phyloP scores from a whole-genome alignment of 169 alveolate genomes.

The Plasmodium adleri region DNA sequence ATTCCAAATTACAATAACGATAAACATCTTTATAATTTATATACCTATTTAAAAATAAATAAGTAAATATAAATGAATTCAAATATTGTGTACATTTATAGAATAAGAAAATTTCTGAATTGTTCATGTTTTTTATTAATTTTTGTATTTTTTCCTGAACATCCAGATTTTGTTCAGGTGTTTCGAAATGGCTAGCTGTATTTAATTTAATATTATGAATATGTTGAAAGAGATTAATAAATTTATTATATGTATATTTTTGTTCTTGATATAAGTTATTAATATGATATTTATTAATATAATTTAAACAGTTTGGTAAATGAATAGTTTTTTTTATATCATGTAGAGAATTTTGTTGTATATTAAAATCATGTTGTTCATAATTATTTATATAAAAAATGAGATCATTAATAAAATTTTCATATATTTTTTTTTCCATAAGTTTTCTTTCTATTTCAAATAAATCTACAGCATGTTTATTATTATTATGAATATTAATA shows the following conservation, averaged over 20 bases:
- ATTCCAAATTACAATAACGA: constrained; percentile 68
- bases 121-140: constrained; percentile 69
- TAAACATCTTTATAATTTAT: constrained; percentile 54
- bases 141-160: constrained; percentile 53
- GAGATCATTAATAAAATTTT: constrained; percentile 63
- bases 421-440: constrained; percentile 70
- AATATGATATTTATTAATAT: constrained; percentile 59
- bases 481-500: neutral
- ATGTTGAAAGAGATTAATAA: constrained; percentile 40
- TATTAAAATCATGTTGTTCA: constrained; percentile 10
- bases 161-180: constrained; percentile 57
- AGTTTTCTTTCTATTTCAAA: constrained; percentile 37
- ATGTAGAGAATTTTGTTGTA: neutral
- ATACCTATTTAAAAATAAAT: constrained; percentile 44
- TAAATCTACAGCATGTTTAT: neutral
- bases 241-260: constrained; percentile 24
- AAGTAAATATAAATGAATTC: constrained; percentile 49
- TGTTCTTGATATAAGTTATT: constrained; percentile 44
- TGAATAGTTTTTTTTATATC: constrained; percentile 14
- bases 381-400: constrained; percentile 32
- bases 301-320: constrained; percentile 59
- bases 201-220: constrained; percentile 59
- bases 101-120: constrained; percentile 71
- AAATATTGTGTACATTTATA: constrained; percentile 74
- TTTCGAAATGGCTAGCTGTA: constrained; percentile 60